Base-by-base conservation (phyloP, 2,329 filamentous ascomycete species). In the Xylaria sp. region DNA sequence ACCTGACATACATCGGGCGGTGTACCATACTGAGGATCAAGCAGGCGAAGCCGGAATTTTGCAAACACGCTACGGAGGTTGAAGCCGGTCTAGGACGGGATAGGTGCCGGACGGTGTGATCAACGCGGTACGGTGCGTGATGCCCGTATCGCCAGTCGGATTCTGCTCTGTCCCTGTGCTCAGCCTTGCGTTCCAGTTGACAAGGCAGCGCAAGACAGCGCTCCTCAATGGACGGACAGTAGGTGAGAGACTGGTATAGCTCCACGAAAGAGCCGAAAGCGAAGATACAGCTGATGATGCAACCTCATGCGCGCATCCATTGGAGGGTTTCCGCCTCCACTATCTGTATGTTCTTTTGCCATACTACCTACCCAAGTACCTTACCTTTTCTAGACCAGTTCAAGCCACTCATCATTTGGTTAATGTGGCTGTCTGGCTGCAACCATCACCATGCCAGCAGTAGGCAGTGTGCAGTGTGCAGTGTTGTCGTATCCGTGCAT, bases 331-430 rank as follows among this genome's bases (percentile, higher is more conserved):
- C 58, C 9, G 41, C 55, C 55, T 58, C 55, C 55, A 44, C 55
- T 15, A 10, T 15, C 44, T 8, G n/a, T 50, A 50, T 59, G 56
- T 60, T 39, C 60, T 54, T 37, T 41, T 60, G 56, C 61, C 59
- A 39, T 55, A 50, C 61, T 55, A 50, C 61, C 48, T 60, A 28
- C 52, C 28, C 3, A 28, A 28, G 28, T 28, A 28, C 3, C 28
- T 28, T 28, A 28, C 28, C 31, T n/a, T 46, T 59, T 15, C 25
- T 62, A 68, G 68, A 59, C 65, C 68, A 70, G 68, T 68, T 25
- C 55, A 48, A 67, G 57, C 67, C 48, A 61, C 67, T 55, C 59
- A 23, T 50, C 56, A 61, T 44, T 41, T 54, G 39, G 44, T 28
- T 60, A 50, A 60, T 60, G 37, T 65, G 56, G 65, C 59, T 63